A percentile compares a stretch with the other conserved stretches of the same genome.
Conservation (phyloP, 2,329 filamentous ascomycete genomes). For the Westerdykella ornata region DNA sequence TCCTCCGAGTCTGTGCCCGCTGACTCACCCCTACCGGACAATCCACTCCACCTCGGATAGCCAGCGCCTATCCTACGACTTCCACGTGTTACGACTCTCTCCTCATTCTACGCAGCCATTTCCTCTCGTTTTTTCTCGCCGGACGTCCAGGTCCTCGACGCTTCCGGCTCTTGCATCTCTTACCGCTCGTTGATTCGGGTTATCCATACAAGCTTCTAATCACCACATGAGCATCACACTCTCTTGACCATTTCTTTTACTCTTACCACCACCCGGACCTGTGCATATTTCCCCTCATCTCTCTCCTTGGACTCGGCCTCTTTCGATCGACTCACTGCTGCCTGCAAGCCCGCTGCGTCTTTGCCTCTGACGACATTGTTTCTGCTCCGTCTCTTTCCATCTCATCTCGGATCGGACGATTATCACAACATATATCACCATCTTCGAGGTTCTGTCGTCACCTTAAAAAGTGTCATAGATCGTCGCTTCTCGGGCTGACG, state of each 20-base stretch:
- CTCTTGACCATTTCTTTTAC: constrained; percentile 39
- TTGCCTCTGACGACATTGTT: constrained; percentile 27
- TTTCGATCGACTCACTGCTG: background rate
- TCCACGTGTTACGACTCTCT: constrained; percentile 37
- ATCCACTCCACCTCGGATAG: constrained; percentile 22
- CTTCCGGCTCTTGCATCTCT: constrained; percentile 14
- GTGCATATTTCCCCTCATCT: constrained; percentile 36
- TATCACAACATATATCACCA: constrained; percentile 33
- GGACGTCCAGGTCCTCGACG: constrained; percentile 26
- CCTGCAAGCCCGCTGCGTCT: constrained; percentile 19
- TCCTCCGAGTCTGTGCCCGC: constrained; percentile 29
- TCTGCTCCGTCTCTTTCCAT: constrained; percentile 11
- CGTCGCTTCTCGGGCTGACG: constrained; percentile 31
- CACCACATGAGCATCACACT: constrained; percentile 41
- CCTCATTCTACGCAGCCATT: constrained; percentile 33
- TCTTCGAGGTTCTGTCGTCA: constrained; percentile 25
- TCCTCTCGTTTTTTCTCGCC: constrained; percentile 21
- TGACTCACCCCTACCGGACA: constrained; percentile 30
- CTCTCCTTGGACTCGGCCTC: constrained; percentile 19
- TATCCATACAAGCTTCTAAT: constrained; percentile 36
- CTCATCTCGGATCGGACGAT: constrained; percentile 15
- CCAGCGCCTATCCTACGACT: constrained; percentile 21
- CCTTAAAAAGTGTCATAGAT: constrained; percentile 36
- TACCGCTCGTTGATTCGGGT: constrained; percentile 37
- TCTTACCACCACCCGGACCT: constrained; percentile 34